Percentiles rank a stretch among this genome's conserved stretches.
Evolutionary conservation across 2,329 filamentous ascomycete species (phyloP).

Genomic region (Zymoseptoria pseudotritici): DNA sequence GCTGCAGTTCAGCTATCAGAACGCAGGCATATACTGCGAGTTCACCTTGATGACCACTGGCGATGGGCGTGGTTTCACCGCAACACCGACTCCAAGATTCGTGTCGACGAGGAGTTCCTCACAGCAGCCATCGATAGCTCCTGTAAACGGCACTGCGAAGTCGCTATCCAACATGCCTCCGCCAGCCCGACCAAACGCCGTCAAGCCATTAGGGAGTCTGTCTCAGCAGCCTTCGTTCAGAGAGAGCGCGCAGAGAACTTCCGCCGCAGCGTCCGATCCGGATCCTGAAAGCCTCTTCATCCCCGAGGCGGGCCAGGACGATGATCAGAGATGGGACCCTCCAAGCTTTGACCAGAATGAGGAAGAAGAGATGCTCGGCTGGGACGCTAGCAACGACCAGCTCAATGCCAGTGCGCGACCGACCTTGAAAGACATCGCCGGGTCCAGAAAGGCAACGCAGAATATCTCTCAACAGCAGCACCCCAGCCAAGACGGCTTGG

Average conservation of each 20-base stretch:
- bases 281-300: slow-evolving; percentile 65
- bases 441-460: slow-evolving; percentile 9
- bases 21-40: slow-evolving; percentile 62
- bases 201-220: slow-evolving; percentile 25
- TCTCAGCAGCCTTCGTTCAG: slow-evolving; percentile 22
- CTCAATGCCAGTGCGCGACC: slow-evolving; percentile 43
- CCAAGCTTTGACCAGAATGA: slow-evolving; percentile 57
- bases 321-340: slow-evolving; percentile 67
- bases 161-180: slow-evolving; percentile 35
- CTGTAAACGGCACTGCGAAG: slow-evolving; percentile 11
- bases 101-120: slow-evolving; percentile 28
- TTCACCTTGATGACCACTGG: slow-evolving; percentile 79
- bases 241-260: slow-evolving; percentile 9
- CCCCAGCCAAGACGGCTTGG: slow-evolving; percentile 39
- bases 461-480: background rate
- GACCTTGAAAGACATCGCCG: slow-evolving; percentile 37
- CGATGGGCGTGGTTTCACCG: slow-evolving; percentile 43
- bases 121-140: slow-evolving; percentile 19
- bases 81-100: slow-evolving; percentile 31
- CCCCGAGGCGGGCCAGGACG: slow-evolving; percentile 47
- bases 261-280: slow-evolving; percentile 45
- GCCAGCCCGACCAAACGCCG: slow-evolving; percentile 30
- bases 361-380: slow-evolving; percentile 61
- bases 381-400: slow-evolving; percentile 62
- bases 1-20: slow-evolving; percentile 63